These are phyloP conservation scores for Flaveria sonorensis DNA, from an alignment of 129 eudicot genomes.

Conservation along the genomic window DNA sequence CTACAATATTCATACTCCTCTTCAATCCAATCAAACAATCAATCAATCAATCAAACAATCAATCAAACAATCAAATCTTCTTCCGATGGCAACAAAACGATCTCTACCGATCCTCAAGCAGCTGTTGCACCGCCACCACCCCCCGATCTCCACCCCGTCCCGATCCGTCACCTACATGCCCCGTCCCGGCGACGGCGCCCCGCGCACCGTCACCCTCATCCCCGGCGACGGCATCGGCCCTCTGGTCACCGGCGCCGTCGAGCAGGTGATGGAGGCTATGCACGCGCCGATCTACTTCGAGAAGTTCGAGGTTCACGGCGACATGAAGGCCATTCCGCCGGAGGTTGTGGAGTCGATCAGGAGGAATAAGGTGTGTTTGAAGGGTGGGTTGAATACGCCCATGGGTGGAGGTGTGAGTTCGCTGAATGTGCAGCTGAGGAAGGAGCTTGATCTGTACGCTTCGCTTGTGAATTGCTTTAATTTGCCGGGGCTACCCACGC, in stretches of 20 bases:
- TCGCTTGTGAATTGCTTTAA: slow-evolving; percentile 83
- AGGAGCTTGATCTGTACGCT: slow-evolving; percentile 88
- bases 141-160: slow-evolving; percentile 24
- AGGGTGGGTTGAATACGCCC: slow-evolving; percentile 85
- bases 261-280: slow-evolving; percentile 92
- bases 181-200: slow-evolving; percentile 93
- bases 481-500: slow-evolving; percentile 69
- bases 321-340: slow-evolving; percentile 65
- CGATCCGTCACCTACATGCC: slow-evolving; percentile 99
- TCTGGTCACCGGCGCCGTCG: slow-evolving; percentile 83
- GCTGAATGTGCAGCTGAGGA: slow-evolving; percentile 69
- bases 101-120: slow-evolving; percentile 51
- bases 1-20: neutral
- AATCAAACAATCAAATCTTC: slow-evolving; percentile 16
- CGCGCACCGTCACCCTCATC: slow-evolving; percentile 77
- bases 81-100: slow-evolving; percentile 48
- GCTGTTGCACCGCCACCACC: slow-evolving; percentile 21
- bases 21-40: slow-evolving; percentile 7
- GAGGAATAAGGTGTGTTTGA: slow-evolving; percentile 83
- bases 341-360: slow-evolving; percentile 69
- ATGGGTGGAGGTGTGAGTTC: slow-evolving; percentile 97
- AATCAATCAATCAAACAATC: slow-evolving; percentile 4
- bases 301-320: slow-evolving; percentile 73
- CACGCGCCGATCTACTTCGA: slow-evolving; percentile 96
- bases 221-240: slow-evolving; percentile 97